phyloP scores from a whole-genome alignment of 495 filamentous ascomycete genomes.

The Pseudoneurospora amorphoporcata region DNA sequence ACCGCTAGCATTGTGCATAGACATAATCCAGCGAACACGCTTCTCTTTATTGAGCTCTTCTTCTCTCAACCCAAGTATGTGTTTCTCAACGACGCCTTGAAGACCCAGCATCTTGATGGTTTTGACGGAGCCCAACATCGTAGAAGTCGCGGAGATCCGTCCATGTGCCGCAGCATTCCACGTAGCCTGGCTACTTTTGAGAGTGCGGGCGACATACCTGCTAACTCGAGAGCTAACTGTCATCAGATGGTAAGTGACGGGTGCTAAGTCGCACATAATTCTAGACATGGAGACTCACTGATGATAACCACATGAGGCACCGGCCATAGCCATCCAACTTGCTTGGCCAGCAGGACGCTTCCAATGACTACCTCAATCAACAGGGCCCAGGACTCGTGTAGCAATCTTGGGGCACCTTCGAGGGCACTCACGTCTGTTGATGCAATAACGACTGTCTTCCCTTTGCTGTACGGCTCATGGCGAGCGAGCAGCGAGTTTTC shows the following conservation, averaged over 20 bases:
- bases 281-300: slow-evolving; percentile 21
- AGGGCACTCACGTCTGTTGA: slow-evolving; percentile 34
- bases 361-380: slow-evolving; percentile 49
- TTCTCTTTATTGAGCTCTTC: slow-evolving; percentile 47
- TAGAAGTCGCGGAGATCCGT: slow-evolving; percentile 40
- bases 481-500: slow-evolving; percentile 36
- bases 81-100: slow-evolving; percentile 25
- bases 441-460: slow-evolving; percentile 51
- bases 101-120: slow-evolving; percentile 55
- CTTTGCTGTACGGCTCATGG: slow-evolving; percentile 33
- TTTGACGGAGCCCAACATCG: slow-evolving; percentile 48
- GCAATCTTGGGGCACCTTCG: slow-evolving; percentile 19
- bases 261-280: background rate
- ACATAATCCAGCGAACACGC: slow-evolving; percentile 38
- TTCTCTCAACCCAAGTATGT: slow-evolving; percentile 41
- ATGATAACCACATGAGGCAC: slow-evolving; percentile 48
- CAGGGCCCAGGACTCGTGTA: slow-evolving; percentile 41
- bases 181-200: slow-evolving; percentile 33
- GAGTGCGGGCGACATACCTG: slow-evolving; percentile 34
- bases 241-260: background rate
- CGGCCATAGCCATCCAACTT: slow-evolving; percentile 46
- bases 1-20: slow-evolving; percentile 35
- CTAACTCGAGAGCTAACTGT: slow-evolving; percentile 33
- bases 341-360: slow-evolving; percentile 43
- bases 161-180: slow-evolving; percentile 45